A percentile compares a stretch with the other conserved stretches of the same genome.
Evolutionary conservation across 2,329 filamentous ascomycete species (phyloP).

Genomic region (Aspergillus transmontanensis): DNA sequence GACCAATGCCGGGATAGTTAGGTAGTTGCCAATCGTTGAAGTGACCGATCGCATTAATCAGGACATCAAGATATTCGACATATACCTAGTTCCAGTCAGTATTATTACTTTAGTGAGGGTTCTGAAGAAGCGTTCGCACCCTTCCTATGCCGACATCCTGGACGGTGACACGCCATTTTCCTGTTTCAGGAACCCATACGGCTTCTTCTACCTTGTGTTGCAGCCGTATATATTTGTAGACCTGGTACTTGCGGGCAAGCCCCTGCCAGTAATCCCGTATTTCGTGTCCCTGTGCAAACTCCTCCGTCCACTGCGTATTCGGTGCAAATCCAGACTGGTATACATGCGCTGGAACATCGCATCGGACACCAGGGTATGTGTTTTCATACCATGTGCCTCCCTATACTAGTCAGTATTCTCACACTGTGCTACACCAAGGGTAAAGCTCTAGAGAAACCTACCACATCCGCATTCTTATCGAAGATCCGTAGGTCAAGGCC

Average conservation of each 20-base stretch:
- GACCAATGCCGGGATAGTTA: constrained; percentile 59
- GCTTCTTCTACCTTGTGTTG: constrained; percentile 58
- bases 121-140: constrained; percentile 22
- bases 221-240: constrained; percentile 62
- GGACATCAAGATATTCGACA: constrained; percentile 58
- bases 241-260: constrained; percentile 64
- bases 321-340: constrained; percentile 71
- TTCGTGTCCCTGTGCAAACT: constrained; percentile 68
- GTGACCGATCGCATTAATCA: constrained; percentile 65
- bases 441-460: constrained; percentile 42
- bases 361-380: constrained; percentile 65
- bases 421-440: no score
- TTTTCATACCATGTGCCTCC: constrained; percentile 54
- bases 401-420: constrained; percentile 23
- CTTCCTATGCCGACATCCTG: constrained; percentile 36
- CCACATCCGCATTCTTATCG: constrained; percentile 69
- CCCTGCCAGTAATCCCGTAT: constrained; percentile 69
- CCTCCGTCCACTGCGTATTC: constrained; percentile 69
- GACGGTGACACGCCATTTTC: constrained; percentile 59
- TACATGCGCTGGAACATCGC: constrained; percentile 69
- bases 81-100: constrained; percentile 36
- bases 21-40: constrained; percentile 69
- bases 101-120: constrained; percentile 18
- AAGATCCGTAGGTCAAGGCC: constrained; percentile 66
- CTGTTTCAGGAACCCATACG: constrained; percentile 56